phyloP scores from a whole-genome alignment of 1,139 yeast genomes.

The Tardiomyces depauwii region DNA sequence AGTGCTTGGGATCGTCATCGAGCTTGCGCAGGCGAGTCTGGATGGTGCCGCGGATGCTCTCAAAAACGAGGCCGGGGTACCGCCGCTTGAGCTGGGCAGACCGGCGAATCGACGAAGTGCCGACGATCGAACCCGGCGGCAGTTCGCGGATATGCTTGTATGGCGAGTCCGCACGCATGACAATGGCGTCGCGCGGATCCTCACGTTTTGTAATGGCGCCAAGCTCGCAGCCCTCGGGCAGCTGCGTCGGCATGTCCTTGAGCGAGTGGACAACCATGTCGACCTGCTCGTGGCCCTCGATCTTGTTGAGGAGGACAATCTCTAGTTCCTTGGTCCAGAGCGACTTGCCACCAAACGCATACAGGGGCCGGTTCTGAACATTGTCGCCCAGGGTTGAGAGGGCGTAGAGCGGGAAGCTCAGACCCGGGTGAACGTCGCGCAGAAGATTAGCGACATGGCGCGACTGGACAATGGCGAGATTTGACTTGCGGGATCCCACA shows the following conservation, averaged over 20 bases:
- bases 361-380: conserved; percentile 72
- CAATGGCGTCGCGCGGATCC: conserved; percentile 90
- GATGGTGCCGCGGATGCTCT: conserved; percentile 81
- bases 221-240: conserved; percentile 82
- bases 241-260: conserved; percentile 87
- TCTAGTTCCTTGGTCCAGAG: conserved; percentile 95
- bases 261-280: conserved; percentile 90
- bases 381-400: conserved; percentile 85
- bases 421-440: conserved; percentile 46
- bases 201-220: conserved; percentile 83
- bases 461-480: conserved; percentile 78
- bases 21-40: conserved; percentile 73
- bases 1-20: conserved; percentile 58
- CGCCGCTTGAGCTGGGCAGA: conserved; percentile 63
- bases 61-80: conserved; percentile 48
- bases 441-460: conserved; percentile 59
- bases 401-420: conserved; percentile 63
- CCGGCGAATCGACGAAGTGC: conserved; percentile 89
- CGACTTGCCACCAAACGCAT: conserved; percentile 92
- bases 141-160: conserved; percentile 58
- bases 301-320: conserved; percentile 50
- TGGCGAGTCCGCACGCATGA: conserved; percentile 58
- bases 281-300: conserved; percentile 43
- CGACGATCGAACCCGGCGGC: conserved; percentile 80
- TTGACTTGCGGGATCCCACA: conserved; percentile 82